Base-by-base conservation (phyloP, 1,284 basidiomycete species). In the Rhodotorula sp. region DNA sequence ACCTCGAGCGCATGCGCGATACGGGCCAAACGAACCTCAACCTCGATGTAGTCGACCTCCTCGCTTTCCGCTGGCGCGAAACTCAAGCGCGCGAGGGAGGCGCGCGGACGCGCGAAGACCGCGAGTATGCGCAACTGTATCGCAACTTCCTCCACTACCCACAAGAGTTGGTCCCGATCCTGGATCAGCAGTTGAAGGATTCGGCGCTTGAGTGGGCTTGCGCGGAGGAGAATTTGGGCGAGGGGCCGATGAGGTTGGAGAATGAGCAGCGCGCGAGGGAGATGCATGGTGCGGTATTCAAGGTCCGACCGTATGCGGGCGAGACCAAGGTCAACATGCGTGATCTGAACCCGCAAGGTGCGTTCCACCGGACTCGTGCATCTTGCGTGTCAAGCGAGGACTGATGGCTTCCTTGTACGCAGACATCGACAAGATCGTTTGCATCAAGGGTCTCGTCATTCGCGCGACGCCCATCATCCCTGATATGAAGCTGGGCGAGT, bases 371-470 rank as follows among this genome's bases (percentile, higher is more conserved):
- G 59, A 7, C 31, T 44, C 28, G 18, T 1, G 15, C 34, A 13
- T 15, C n/a, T 54, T 22, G 44, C n/a, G 40, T 48, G 9, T 28
- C 7, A 22, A 13, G 5, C 13, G 0, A 16, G 18, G 44, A 15
- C 10, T 4, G 11, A 6, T 30, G 28, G 26, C 4, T 37, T 31
- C 11, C 28, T 52, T 2, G 1, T 13, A 10, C 62, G 31, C 68
- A 94, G 94, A 97, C 78, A 96, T 94, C 72, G 94, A 97, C 84
- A 95, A 97, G 81, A 88, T 99, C 50, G 90, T 97, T 34, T 89
- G 88, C 62, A 89, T 99, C 82, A 97, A 95, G 79, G 95, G 96
- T 62, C 87, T 99, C 9, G 94, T 99, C 74, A 99, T 99, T 75
- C 91, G 96, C 52, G 92, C 94, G 0, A 98, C 95, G 0, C 92